A percentile compares a stretch with the other conserved stretches of the same genome.
Evolutionary conservation across 257 asterid species (phyloP).

Genomic region (Gardenia jasminoides): DNA sequence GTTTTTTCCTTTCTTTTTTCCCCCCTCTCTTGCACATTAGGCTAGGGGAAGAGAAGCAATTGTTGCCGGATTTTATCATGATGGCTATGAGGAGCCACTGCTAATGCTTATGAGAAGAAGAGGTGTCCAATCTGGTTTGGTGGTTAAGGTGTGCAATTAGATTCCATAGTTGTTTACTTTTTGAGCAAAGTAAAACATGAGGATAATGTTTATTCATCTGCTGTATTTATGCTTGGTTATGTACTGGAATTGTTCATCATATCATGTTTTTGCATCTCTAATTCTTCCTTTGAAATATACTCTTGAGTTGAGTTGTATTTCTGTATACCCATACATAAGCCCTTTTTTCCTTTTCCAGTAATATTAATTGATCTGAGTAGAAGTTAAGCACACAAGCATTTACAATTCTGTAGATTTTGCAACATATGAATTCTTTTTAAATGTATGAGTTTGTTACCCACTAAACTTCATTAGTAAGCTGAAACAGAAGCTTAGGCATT

Average conservation of each 20-base stretch:
- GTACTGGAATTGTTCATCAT: background rate
- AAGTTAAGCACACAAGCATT: background rate
- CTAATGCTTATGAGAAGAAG: slow-evolving; percentile 98
- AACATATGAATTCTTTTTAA: too few relatives aligned
- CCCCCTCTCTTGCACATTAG: slow-evolving; percentile 34
- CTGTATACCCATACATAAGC: background rate
- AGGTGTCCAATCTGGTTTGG: slow-evolving; percentile 94
- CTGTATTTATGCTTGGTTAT: background rate
- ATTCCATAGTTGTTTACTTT: background rate
- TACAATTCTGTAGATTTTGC: background rate
- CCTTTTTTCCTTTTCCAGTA: background rate
- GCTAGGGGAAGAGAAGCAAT: slow-evolving; percentile 86
- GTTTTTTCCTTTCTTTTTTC: too few relatives aligned
- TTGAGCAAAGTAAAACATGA: background rate
- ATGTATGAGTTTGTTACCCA: background rate
- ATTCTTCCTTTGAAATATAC: background rate
- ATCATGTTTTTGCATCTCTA: background rate
- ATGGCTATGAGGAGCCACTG: slow-evolving; percentile 90
- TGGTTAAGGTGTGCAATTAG: slow-evolving; percentile 64
- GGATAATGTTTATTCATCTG: background rate
- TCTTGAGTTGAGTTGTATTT: background rate
- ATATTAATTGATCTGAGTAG: background rate
- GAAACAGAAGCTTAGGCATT: background rate
- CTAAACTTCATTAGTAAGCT: background rate
- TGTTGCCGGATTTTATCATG: slow-evolving; percentile 94